Evolutionary conservation across 2,329 filamentous ascomycete genomes (phyloP), one percentile per base, ranked within the genome.

Genomic region (Lasiodiplodia hormozganensis): DNA sequence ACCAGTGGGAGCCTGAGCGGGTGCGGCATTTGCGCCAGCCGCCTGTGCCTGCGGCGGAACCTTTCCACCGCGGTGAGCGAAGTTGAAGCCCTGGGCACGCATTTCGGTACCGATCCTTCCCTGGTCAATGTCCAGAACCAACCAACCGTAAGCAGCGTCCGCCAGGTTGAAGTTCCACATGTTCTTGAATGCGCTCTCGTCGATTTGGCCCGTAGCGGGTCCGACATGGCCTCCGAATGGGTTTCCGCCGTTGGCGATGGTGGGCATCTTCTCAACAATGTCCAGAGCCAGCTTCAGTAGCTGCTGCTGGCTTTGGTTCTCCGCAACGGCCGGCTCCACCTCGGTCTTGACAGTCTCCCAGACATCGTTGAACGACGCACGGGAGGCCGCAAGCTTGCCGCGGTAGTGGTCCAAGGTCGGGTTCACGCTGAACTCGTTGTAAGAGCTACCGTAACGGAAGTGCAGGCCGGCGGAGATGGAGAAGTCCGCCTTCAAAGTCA

Each of bases 81-180:
- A 99, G 86, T 99, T 99, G 87, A 99, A 99, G 52, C 96, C 96
- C 77, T 99, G 96, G 25, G 96, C 96, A 71, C 94, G 90, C 96
- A 99, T 99, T 82, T 99, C 96, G 0, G 96, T 99, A 57, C 94
- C 96, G 74, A 99, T 98, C 53, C 96, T 90, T 64, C 96, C 96
- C 76, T 94, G 92, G 77, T 99, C 96, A 70, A 99, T 91, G 79
- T 99, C 96, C 69, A 99, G 83, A 18, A 98, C 94, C 64, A 99
- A 86, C 86, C 94, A 99, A 70, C 96, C 96, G 79, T 98, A 99
- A 23, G 96, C 95, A 67, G 96, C 96, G 83, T 99, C 96, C 36
- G 96, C 96, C 72, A 99, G 82, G 80, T 98, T 98, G 83, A 99
- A 99, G 82, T 99, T 99, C 96, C 96, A 99, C 96, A 98, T 98